Base-by-base conservation (phyloP, 1,139 yeast genomes). In the Suzukiozyma palmioleophila region DNA sequence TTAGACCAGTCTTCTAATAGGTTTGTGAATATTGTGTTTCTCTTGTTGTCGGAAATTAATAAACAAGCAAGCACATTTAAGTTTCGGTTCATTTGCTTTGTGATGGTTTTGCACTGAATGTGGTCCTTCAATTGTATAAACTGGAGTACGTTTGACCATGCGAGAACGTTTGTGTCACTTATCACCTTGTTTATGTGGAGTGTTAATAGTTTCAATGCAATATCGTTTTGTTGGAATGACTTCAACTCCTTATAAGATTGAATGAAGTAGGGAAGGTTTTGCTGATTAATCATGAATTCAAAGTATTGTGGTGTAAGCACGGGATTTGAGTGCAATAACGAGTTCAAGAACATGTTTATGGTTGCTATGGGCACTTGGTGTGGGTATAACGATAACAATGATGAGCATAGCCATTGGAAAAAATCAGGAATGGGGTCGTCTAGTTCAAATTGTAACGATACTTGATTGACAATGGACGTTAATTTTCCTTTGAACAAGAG, bases 401-500 rank as follows among this genome's bases (percentile, higher is more conserved):
- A 54, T 6, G 15, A 24, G 27, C 49, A 37, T 38, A 66, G 46
- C 43, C 45, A 67, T 0, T 39, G 45, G 10, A 50, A 44, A 41
- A 63, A 66, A 3, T 52, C 36, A 9, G 52, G 54, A 10, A 60
- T 42, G 7, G 58, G 48, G 10, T 30, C 33, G 4, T 49, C 47
- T 6, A 51, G 28, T 4, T 41, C 32, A 28, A 32, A 34, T 35
- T 38, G 40, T 24, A 42, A 25, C 16, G 36, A 40, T 0, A 46
- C 47, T 43, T 69, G 72, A 33, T 56, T 59, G 8, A 57, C 49
- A 4, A 55, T 39, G 0, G 65, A 41, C 36, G 59, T 61, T 3
- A 51, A 40, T 36, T 50, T 56, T 0, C 76, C 75, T 38, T 56
- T 64, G 46, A 63, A 69, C 5, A 71, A 13, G 8, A 69, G 47